A percentile compares a stretch with the other conserved stretches of the same genome.
Conservation (phyloP, 2,329 filamentous ascomycete genomes). For the Ilyonectria sp. region DNA sequence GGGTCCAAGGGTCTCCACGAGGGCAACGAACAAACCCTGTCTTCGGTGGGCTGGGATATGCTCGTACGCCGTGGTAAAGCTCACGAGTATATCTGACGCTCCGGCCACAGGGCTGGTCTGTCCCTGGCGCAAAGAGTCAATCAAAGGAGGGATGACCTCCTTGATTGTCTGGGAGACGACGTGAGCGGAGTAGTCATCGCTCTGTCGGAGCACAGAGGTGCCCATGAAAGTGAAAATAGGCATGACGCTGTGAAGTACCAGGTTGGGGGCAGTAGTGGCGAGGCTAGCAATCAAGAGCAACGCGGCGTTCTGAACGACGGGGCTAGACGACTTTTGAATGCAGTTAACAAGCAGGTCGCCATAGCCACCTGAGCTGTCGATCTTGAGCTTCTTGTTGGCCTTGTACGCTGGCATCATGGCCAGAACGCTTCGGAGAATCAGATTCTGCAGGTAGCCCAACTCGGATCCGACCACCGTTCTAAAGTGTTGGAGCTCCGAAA, state of each 20-base stretch:
- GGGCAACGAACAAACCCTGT: slow-evolving; percentile 84
- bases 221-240: slow-evolving; percentile 99
- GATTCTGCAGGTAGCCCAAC: slow-evolving; percentile 89
- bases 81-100: slow-evolving; percentile 91
- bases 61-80: slow-evolving; percentile 96
- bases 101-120: slow-evolving; percentile 84
- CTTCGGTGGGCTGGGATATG: slow-evolving; percentile 93
- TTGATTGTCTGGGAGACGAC: slow-evolving; percentile 97
- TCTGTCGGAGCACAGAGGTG: slow-evolving; percentile 89
- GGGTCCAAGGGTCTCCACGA: slow-evolving; percentile 88
- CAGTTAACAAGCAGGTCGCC: slow-evolving; percentile 95
- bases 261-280: slow-evolving; percentile 88
- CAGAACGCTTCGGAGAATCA: slow-evolving; percentile 86
- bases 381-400: slow-evolving; percentile 70
- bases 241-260: slow-evolving; percentile 98
- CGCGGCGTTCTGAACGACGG: slow-evolving; percentile 93
- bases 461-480: slow-evolving; percentile 86
- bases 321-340: slow-evolving; percentile 91
- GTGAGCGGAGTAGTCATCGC: slow-evolving; percentile 96
- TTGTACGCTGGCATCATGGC: slow-evolving; percentile 87
- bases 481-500: slow-evolving; percentile 91
- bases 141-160: slow-evolving; percentile 92
- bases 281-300: slow-evolving; percentile 89
- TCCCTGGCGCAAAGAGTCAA: slow-evolving; percentile 86
- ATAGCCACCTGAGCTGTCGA: slow-evolving; percentile 85